Conservation (phyloP, 768 basidiomycete species). For the Auriscalpium orientale region DNA sequence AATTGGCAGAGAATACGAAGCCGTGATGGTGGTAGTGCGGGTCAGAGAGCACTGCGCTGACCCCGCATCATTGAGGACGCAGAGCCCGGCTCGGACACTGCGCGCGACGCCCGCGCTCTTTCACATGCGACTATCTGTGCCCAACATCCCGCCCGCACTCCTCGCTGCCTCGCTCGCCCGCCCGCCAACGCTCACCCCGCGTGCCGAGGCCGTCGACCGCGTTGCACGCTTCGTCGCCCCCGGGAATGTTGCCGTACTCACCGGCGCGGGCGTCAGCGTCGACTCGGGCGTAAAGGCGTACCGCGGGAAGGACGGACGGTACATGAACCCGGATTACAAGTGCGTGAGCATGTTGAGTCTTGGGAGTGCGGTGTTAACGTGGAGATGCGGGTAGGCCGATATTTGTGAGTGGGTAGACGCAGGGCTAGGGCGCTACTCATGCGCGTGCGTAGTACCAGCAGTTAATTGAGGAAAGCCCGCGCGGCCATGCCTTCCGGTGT, state of each 20-base stretch:
- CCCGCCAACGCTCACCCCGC: slow-evolving; percentile 30
- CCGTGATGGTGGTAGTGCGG: neutral
- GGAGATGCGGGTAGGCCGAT: slow-evolving; percentile 12
- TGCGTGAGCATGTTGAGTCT: slow-evolving; percentile 26
- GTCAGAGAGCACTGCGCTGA: too few relatives aligned
- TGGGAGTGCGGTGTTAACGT: too few relatives aligned
- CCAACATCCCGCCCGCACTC: slow-evolving; percentile 59
- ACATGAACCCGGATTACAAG: slow-evolving; percentile 89
- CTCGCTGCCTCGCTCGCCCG: slow-evolving; percentile 34
- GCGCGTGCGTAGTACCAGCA: slow-evolving; percentile 56
- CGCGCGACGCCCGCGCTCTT: slow-evolving; percentile 1
- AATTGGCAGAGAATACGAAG: neutral
- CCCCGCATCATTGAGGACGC: too few relatives aligned
- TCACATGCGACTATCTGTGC: slow-evolving; percentile 72
- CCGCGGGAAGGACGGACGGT: slow-evolving; percentile 75
- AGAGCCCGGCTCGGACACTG: neutral
- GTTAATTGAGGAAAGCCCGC: slow-evolving; percentile 61
- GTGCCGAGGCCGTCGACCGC: slow-evolving; percentile 48
- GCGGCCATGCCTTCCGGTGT: slow-evolving; percentile 66
- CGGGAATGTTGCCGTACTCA: slow-evolving; percentile 71
- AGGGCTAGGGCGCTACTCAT: slow-evolving; percentile 3
- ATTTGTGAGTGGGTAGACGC: slow-evolving; percentile 7
- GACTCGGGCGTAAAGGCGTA: slow-evolving; percentile 97
- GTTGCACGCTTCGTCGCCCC: slow-evolving; percentile 57
- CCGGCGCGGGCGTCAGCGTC: slow-evolving; percentile 91